Conservation (phyloP, 116 monocot genomes). For the Zostera marina region DNA sequence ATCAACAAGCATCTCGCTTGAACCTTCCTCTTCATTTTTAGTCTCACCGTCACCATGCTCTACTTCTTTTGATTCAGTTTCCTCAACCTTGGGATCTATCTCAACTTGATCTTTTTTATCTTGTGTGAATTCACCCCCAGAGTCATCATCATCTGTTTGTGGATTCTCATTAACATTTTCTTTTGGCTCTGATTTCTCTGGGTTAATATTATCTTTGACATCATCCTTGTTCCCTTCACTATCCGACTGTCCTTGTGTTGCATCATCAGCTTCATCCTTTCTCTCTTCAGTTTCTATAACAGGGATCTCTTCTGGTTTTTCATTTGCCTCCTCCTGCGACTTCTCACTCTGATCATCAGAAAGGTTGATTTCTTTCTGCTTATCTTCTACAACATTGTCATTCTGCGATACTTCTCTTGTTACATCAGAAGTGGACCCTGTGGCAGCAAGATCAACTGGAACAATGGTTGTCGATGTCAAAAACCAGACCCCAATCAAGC, state of each 20-base stretch:
- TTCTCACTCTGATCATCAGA: slow-evolving; percentile 15
- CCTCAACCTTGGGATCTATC: slow-evolving; percentile 20
- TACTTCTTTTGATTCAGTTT: slow-evolving; percentile 17
- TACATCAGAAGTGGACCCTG: slow-evolving; percentile 22
- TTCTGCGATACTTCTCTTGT: slow-evolving; percentile 2
- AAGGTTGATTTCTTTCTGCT: slow-evolving; percentile 17
- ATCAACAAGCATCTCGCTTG: slow-evolving; percentile 42
- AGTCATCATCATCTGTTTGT: slow-evolving; percentile 6
- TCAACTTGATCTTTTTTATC: slow-evolving; percentile 18
- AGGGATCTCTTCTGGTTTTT: slow-evolving; percentile 19
- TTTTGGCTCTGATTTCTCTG: slow-evolving; percentile 13
- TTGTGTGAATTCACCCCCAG: slow-evolving; percentile 8
- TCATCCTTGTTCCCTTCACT: slow-evolving; percentile 5
- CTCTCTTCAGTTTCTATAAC: slow-evolving; percentile 11
- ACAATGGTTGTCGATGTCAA: slow-evolving; percentile 57
- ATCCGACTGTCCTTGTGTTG: slow-evolving; percentile 10
- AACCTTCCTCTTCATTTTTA: slow-evolving; percentile 11
- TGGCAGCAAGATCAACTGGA: slow-evolving; percentile 34
- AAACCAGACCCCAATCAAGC: slow-evolving; percentile 76
- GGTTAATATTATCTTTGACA: slow-evolving; percentile 11
- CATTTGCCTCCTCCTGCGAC: slow-evolving; percentile 11
- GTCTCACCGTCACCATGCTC: slow-evolving; percentile 11
- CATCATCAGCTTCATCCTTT: slow-evolving; percentile 18
- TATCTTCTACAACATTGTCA: slow-evolving; percentile 21
- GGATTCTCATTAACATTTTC: slow-evolving; percentile 13